Conservation (phyloP, 2,329 filamentous ascomycete species). For the Fusarium nelsonii region DNA sequence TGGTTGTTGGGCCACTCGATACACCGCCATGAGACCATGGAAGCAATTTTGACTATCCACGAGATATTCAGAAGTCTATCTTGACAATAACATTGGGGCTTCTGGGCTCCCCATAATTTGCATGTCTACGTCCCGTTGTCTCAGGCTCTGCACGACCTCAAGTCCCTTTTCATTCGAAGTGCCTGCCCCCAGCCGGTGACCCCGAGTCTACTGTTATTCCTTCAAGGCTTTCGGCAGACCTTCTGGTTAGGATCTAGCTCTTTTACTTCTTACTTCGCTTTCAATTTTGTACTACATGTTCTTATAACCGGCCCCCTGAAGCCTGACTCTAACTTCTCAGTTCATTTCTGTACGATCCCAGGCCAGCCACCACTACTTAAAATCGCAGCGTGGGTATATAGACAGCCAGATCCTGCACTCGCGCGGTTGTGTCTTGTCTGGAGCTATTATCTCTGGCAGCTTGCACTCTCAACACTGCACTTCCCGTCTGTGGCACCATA, state of each 20-base stretch:
- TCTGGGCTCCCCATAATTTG: conserved; percentile 53
- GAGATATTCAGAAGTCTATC: conserved; percentile 30
- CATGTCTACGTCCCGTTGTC: conserved; percentile 57
- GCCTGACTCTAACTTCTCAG: conserved; percentile 38
- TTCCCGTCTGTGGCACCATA: conserved; percentile 43
- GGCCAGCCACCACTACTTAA: conserved; percentile 46
- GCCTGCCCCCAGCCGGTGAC: conserved; percentile 47
- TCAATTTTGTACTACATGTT: conserved; percentile 46
- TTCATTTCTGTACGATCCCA: conserved; percentile 48
- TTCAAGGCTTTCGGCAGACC: conserved; percentile 44
- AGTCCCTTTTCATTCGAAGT: conserved; percentile 46
- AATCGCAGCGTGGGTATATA: conserved; percentile 55
- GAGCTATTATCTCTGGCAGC: conserved; percentile 41
- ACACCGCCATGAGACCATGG: conserved; percentile 34
- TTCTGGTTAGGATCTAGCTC: conserved; percentile 40
- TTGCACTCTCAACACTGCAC: conserved; percentile 39
- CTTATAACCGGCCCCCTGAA: conserved; percentile 42
- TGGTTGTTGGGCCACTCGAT: conserved; percentile 23
- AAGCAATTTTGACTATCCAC: conserved; percentile 28
- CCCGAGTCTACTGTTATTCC: conserved; percentile 47
- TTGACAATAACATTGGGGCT: conserved; percentile 47
- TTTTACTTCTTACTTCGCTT: conserved; percentile 30
- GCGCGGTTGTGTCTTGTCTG: conserved; percentile 49
- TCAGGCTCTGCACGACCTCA: conserved; percentile 59
- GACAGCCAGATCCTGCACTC: conserved; percentile 53